These are phyloP conservation scores for Wickerhamiella pararugosa DNA, from an alignment of 1,139 yeast genomes.

Conservation along the genomic window DNA sequence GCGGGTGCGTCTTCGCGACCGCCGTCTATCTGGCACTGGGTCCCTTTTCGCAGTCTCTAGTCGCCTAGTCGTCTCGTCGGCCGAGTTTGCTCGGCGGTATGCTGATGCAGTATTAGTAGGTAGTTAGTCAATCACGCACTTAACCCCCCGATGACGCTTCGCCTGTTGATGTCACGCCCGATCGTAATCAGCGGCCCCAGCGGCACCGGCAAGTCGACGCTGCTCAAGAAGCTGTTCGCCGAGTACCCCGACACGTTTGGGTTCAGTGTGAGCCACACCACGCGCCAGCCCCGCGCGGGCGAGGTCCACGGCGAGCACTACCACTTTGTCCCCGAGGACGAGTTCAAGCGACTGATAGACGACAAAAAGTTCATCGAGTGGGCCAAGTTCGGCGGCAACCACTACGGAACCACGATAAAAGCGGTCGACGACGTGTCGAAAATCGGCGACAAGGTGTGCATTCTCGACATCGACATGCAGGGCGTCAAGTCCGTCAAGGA, in stretches of 20 bases:
- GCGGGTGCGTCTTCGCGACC: too few relatives aligned
- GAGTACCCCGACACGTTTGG: conserved; percentile 86
- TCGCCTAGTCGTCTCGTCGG: too few relatives aligned
- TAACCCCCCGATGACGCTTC: too few relatives aligned
- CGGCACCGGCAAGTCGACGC: conserved; percentile 88
- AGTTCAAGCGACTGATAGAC: conserved; percentile 60
- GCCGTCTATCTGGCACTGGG: too few relatives aligned
- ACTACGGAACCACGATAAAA: conserved; percentile 82
- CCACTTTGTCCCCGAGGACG: conserved; percentile 66
- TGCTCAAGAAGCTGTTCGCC: conserved; percentile 73
- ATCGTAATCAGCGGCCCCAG: conserved; percentile 95
- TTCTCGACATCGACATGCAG: conserved; percentile 96
- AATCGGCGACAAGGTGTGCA: conserved; percentile 46
- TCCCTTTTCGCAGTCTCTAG: too few relatives aligned
- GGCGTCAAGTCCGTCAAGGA: conserved; percentile 87
- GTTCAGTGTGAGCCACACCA: conserved; percentile 85
- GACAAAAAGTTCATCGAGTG: conserved; percentile 78
- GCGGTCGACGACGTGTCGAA: conserved; percentile 64
- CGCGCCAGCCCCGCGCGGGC: conserved; percentile 83
- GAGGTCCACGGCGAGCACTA: conserved; percentile 83
- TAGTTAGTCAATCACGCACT: too few relatives aligned
- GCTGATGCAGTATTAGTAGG: too few relatives aligned
- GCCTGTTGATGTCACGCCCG: conserved; percentile 36
- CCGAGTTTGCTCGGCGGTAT: too few relatives aligned
- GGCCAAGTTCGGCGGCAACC: conserved; percentile 97